Evolutionary conservation across 306 rosid species (phyloP).

Genomic region (Pterocarpus santalinus): DNA sequence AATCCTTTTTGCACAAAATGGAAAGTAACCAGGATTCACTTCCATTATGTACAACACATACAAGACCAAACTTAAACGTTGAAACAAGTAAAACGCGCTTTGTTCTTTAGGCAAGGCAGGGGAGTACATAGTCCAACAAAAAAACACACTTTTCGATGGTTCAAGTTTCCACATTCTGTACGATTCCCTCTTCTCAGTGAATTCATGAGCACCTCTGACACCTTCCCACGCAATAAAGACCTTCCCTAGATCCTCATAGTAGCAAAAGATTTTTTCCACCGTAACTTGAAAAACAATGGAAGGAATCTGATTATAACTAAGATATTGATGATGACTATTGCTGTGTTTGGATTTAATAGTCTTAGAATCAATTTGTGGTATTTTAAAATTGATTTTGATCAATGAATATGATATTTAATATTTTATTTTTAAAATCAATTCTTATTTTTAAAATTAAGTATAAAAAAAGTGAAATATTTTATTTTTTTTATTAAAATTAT

Average conservation of each 20-base stretch:
- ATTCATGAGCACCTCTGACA: conserved; percentile 56
- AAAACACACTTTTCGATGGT: conserved; percentile 55
- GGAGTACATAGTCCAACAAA: background rate
- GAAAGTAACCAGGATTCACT: conserved; percentile 12
- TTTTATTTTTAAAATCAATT: no score
- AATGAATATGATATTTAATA: no score
- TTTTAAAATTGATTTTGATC: no score
- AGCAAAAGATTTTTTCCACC: background rate
- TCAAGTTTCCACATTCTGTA: conserved; percentile 67
- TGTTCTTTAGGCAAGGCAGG: conserved; percentile 24
- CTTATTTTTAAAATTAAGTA: no score
- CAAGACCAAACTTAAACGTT: conserved; percentile 13
- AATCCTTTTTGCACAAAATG: background rate
- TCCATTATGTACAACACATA: no score
- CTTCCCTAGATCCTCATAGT: conserved; percentile 41
- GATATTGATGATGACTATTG: no score
- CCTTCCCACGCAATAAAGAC: conserved; percentile 39
- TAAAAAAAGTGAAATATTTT: no score
- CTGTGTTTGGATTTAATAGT: no score
- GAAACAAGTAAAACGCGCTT: conserved; percentile 23
- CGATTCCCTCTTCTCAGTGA: conserved; percentile 47
- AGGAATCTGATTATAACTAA: background rate
- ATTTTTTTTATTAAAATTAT: no score
- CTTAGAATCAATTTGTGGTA: no score
- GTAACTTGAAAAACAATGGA: conserved; percentile 18